A percentile compares a stretch with the other conserved stretches of the same genome.
These are phyloP conservation scores for Cercospora brassicicola DNA, from an alignment of 2,329 filamentous ascomycete species.

Conservation along the genomic window DNA sequence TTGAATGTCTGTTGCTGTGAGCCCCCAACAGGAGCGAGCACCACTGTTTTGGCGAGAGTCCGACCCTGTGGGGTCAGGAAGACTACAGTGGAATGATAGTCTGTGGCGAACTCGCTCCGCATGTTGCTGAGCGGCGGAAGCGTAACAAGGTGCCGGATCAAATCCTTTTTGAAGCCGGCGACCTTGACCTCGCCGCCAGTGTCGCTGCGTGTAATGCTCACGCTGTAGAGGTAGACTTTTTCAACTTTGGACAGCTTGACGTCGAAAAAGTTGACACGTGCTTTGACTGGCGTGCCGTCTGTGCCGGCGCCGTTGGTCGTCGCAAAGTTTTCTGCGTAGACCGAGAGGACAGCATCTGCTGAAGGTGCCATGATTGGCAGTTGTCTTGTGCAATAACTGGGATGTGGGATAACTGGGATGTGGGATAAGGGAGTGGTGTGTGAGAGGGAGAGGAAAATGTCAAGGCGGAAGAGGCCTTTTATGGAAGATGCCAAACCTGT, in stretches of 20 bases:
- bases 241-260: not conserved
- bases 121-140: not conserved
- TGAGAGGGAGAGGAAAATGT: too few relatives aligned
- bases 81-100: not conserved
- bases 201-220: not conserved
- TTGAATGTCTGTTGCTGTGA: not conserved
- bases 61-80: not conserved
- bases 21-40: not conserved
- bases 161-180: not conserved
- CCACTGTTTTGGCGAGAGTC: not conserved
- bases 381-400: not conserved
- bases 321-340: not conserved
- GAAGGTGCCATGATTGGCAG: not conserved
- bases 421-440: not conserved
- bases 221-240: not conserved
- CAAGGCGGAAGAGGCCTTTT: not conserved
- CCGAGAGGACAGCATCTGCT: not conserved
- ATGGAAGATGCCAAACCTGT: not conserved
- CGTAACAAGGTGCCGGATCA: not conserved
- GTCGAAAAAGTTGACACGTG: constrained; percentile 1
- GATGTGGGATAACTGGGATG: not conserved
- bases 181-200: not conserved
- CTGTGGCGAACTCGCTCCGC: not conserved
- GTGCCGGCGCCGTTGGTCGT: not conserved
- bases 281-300: not conserved